Conservation (phyloP, 108 stramenopile species). For the Nitzschia sp. region DNA sequence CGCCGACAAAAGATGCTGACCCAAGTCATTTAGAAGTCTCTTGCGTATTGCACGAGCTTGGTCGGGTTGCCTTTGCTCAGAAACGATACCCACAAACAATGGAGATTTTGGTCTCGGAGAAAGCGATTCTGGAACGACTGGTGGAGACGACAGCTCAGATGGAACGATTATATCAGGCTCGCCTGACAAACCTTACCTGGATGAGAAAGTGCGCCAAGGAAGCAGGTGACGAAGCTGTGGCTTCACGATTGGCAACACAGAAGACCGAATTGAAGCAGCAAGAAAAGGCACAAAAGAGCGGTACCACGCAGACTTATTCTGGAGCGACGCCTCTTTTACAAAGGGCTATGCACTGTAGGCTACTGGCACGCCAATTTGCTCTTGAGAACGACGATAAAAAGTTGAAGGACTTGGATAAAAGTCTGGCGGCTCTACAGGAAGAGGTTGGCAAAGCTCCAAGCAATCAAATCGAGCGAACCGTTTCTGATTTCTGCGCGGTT, state of each 20-base stretch:
- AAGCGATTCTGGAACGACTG: conserved; percentile 41
- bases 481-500: conserved; percentile 27
- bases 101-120: conserved; percentile 47
- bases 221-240: conserved; percentile 44
- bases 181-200: conserved; percentile 69
- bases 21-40: conserved; percentile 66
- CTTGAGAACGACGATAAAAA: conserved; percentile 25
- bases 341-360: conserved; percentile 44
- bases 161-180: conserved; percentile 48
- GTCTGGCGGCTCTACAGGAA: conserved; percentile 27
- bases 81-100: conserved; percentile 30
- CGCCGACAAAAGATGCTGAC: conserved; percentile 33
- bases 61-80: conserved; percentile 53
- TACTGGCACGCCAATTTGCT: conserved; percentile 46
- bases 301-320: not conserved
- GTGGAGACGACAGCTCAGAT: conserved; percentile 37
- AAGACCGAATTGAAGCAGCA: conserved; percentile 1
- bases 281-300: not conserved
- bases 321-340: conserved; percentile 20
- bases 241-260: conserved; percentile 23
- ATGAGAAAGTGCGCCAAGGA: conserved; percentile 61
- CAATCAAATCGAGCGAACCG: conserved; percentile 27
- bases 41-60: conserved; percentile 63
- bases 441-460: conserved; percentile 24
- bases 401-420: not conserved